Percentiles rank a stretch among this genome's conserved stretches.
Conservation (phyloP, 1,139 yeast species). For the Sugiyamaella pinicola region DNA sequence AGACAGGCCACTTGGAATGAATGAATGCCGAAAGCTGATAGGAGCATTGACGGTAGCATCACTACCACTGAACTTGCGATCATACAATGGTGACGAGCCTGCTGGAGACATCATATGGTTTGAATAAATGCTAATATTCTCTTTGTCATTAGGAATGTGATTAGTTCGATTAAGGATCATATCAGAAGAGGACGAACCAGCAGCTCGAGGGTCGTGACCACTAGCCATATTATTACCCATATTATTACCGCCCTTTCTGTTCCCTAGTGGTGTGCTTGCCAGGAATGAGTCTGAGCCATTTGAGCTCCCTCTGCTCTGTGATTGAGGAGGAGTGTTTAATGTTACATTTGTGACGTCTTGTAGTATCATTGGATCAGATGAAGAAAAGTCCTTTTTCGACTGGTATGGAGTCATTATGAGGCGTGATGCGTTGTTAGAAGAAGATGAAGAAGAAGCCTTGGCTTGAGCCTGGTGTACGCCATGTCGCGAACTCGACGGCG, state of each 20-base stretch:
- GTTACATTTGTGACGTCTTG: constrained; percentile 25
- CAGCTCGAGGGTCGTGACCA: not conserved
- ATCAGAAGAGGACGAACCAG: too few relatives aligned
- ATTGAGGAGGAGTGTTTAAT: constrained; percentile 29
- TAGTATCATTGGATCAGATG: constrained; percentile 20
- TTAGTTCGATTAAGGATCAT: not conserved
- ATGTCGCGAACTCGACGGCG: constrained; percentile 39
- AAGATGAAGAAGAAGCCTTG: too few relatives aligned
- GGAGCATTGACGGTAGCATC: not conserved
- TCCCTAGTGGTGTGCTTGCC: constrained; percentile 32
- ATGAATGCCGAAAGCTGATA: not conserved
- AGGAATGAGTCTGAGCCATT: not conserved
- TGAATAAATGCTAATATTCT: constrained; percentile 22
- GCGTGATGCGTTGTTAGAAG: constrained; percentile 17
- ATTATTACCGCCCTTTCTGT: constrained; percentile 16
- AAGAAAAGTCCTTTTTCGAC: constrained; percentile 1
- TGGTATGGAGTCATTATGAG: constrained; percentile 18
- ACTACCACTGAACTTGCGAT: constrained; percentile 15
- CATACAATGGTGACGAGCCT: constrained; percentile 27
- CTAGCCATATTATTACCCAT: not conserved
- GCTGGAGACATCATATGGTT: constrained; percentile 29
- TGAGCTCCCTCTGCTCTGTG: constrained; percentile 20
- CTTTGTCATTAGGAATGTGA: constrained; percentile 22
- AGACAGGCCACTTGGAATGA: not conserved
- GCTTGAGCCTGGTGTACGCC: too few relatives aligned